phyloP scores from a whole-genome alignment of 345 rosid genomes.

The Barbarea vulgaris region DNA sequence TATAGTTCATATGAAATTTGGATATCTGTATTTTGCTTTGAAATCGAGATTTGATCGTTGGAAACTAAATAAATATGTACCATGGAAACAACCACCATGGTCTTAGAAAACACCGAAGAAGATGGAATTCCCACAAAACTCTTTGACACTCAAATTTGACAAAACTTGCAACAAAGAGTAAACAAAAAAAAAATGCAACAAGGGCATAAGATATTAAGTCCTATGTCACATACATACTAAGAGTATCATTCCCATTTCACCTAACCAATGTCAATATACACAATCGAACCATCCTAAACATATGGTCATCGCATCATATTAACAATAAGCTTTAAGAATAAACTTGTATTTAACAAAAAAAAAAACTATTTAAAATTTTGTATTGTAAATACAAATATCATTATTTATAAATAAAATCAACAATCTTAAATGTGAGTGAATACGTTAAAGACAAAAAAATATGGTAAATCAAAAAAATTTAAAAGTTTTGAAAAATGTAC shows the following conservation, averaged over 20 bases:
- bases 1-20: no score
- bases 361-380: background rate
- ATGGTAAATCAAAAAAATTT: background rate
- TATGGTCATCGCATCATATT: background rate
- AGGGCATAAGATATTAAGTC: no score
- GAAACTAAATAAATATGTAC: no score
- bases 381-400: background rate
- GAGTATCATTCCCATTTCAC: background rate
- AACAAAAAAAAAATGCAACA: no score
- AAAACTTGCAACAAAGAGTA: no score
- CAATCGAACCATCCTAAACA: background rate
- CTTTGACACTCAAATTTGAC: no score
- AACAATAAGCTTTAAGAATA: background rate
- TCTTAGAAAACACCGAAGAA: no score
- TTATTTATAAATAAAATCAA: background rate
- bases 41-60: no score
- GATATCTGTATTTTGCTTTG: no score
- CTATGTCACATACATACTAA: no score
- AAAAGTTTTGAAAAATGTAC: background rate
- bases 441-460: background rate
- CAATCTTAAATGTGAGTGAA: background rate
- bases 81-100: no score
- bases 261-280: background rate
- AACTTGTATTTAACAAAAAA: background rate
- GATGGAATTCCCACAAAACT: no score